Base-by-base conservation (phyloP, 2,329 filamentous ascomycete species). In the Gyromitra esculenta region DNA sequence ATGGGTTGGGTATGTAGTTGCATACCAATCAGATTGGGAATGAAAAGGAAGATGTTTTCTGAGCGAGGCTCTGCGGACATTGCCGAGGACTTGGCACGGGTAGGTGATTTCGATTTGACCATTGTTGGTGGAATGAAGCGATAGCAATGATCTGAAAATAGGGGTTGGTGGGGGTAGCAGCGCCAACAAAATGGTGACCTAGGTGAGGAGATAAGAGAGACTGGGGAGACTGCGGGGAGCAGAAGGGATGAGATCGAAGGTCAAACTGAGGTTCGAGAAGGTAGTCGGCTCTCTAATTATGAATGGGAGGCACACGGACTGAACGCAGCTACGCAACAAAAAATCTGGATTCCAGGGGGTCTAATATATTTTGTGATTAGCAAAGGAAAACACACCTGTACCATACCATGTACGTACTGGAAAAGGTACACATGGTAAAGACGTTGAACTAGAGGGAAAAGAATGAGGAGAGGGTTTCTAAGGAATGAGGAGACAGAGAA, bases 21-120 rank as follows among this genome's bases (percentile, higher is more conserved):
- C 87, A 79, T 86, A 93, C 91, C 92, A 81, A 95, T 94, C 59
- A 95, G 86, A 82, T 95, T 95, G 41, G 92, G 92, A 84, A 88
- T 91, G 84, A 95, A 94, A 39, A 94, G 84, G 80, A 94, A 95
- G 80, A 95, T 91, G 83, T 95, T 95, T 84, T 94, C 92, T 15
- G 63, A 18, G 13, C 41, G 75, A 75, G 74, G 74, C 70, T 77
- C 75, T 69, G 48, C 71, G 59, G 75, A 59, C 64, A 68, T 73
- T 76, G 59, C 69, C 69, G 74, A 13, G 35, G 70, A 66, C n/a
- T 70, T 77, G 15, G 41, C 45, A 7, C 75, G 50, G 21, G 75
- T 62, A 35, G 73, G 67, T 5, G 67, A 59, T 43, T 66, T 75
- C 41, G 75, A 66, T 65, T 75, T 77, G 35, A 64, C 64, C 75